phyloP scores from a whole-genome alignment of 352 stramenopile genomes.

The Phytophthora melonis region DNA sequence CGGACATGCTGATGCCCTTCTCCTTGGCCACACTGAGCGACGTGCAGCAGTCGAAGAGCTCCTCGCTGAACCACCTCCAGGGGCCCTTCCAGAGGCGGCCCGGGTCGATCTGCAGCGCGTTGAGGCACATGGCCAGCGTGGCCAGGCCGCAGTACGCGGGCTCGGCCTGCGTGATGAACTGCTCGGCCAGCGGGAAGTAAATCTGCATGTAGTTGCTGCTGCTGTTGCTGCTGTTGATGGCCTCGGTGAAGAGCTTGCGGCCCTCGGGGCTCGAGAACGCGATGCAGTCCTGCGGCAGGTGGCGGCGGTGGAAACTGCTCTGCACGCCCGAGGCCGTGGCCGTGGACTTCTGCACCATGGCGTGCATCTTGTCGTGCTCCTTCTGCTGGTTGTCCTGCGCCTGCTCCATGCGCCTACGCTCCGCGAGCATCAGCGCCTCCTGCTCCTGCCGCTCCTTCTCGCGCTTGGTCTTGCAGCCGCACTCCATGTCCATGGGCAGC shows the following conservation, averaged over 20 bases:
- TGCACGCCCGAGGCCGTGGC: slow-evolving; percentile 23
- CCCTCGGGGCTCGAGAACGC: slow-evolving; percentile 86
- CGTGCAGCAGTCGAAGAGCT: slow-evolving; percentile 86
- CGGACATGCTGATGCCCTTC: slow-evolving; percentile 72
- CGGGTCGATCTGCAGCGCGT: slow-evolving; percentile 81
- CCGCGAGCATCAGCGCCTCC: slow-evolving; percentile 36
- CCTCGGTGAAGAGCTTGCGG: slow-evolving; percentile 82
- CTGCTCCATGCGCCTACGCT: slow-evolving; percentile 6
- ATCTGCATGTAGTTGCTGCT: slow-evolving; percentile 83
- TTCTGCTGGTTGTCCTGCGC: slow-evolving; percentile 24
- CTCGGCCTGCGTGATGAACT: slow-evolving; percentile 93
- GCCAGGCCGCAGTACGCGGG: slow-evolving; percentile 92
- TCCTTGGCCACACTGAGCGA: slow-evolving; percentile 75
- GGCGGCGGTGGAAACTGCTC: slow-evolving; percentile 84
- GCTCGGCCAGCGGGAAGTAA: slow-evolving; percentile 94
- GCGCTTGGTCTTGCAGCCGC: slow-evolving; percentile 54
- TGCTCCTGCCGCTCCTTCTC: slow-evolving; percentile 51
- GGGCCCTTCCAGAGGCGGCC: slow-evolving; percentile 79
- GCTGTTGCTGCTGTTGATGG: slow-evolving; percentile 48
- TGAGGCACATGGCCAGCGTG: slow-evolving; percentile 86
- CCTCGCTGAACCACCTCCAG: slow-evolving; percentile 88
- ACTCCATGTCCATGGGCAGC: slow-evolving; percentile 63
- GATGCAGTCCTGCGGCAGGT: slow-evolving; percentile 79
- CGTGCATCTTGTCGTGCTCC: neutral
- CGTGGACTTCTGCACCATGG: slow-evolving; percentile 11